Base-by-base conservation (phyloP, 2,329 filamentous ascomycete genomes). In the Colletotrichum agaves region DNA sequence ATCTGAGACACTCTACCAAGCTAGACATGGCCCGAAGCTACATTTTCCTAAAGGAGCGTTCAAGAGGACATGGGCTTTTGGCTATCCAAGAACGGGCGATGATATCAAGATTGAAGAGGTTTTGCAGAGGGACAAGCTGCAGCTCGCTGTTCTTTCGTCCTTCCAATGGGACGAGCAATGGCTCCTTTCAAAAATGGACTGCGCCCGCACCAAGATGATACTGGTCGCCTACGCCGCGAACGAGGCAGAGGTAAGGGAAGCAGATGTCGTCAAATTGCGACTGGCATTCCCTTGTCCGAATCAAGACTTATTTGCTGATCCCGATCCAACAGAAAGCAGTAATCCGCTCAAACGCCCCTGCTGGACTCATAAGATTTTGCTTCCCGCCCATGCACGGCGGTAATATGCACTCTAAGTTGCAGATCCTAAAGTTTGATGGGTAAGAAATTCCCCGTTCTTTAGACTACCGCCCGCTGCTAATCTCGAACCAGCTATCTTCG, bases 321-420 rank as follows among this genome's bases (percentile, higher is more conserved):
- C 8, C 33, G 31, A 11, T 13, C 21, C 50, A 41, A 62, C 19
- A 87, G 84, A 85, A 85, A 78, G 74, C 80, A 43, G 77, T 79
- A 23, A 87, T 87, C 76, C 79, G 77, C 35, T 77, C 75, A 31
- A 87, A 85, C 67, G 82, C 81, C 10, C 86, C 86, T 17, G 71
- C 73, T n/a, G 80, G 85, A 57, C 72, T 78, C 41, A 83, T 97
- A 62, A 87, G 87, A 19, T 90, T 90, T 62, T 94, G 93, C 75
- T 97, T 98, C 75, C 95, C 95, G 15, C 86, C 87, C 2, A 95
- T 98, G 92, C 83, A 88, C 44, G 87, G 88, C 2, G 91, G 90
- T 23, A 90, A 86, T 73, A 97, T 98, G 94, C 96, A 98, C 78
- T 97, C 93, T 56, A 98, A 99, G 76, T 83, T 98, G 47, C 94